Conservation (phyloP, 129 eudicot genomes). For the Helichrysum umbraculigerum region DNA sequence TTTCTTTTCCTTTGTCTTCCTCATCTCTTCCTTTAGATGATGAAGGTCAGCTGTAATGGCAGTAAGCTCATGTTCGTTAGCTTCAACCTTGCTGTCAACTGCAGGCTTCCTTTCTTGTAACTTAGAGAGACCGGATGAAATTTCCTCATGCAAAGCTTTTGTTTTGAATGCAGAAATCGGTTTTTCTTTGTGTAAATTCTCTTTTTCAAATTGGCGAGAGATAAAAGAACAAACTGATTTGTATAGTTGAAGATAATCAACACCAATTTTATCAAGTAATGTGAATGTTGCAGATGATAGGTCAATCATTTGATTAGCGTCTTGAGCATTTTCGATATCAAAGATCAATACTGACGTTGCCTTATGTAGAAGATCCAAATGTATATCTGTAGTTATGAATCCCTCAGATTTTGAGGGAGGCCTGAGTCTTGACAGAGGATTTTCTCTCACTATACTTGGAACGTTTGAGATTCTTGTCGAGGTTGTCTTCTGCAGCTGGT, state of each 20-base stretch:
- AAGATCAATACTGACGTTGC: not conserved
- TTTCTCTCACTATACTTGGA: too few species aligned
- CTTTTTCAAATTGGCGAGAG: not conserved
- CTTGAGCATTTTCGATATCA: not conserved
- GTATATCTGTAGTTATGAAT: not conserved
- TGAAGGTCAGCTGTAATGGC: not conserved
- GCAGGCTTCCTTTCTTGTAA: not conserved
- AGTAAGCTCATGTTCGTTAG: not conserved
- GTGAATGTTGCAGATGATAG: not conserved
- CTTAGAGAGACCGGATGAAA: not conserved
- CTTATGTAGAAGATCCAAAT: too few species aligned
- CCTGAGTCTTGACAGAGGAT: not conserved
- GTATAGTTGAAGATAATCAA: not conserved
- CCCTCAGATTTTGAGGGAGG: conserved; percentile 10
- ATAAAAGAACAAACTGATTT: not conserved
- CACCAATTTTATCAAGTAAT: not conserved
- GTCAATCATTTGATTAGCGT: not conserved
- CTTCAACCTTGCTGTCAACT: not conserved
- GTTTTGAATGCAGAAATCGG: not conserved
- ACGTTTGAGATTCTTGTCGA: too few species aligned
- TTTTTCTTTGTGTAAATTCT: not conserved
- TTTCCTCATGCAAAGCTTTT: not conserved
- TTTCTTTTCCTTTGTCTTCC: not conserved
- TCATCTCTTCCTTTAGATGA: not conserved
- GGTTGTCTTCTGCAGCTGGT: too few species aligned